phyloP scores from a whole-genome alignment of 2,329 filamentous ascomycete species.

The Cytospora chrysosperma region DNA sequence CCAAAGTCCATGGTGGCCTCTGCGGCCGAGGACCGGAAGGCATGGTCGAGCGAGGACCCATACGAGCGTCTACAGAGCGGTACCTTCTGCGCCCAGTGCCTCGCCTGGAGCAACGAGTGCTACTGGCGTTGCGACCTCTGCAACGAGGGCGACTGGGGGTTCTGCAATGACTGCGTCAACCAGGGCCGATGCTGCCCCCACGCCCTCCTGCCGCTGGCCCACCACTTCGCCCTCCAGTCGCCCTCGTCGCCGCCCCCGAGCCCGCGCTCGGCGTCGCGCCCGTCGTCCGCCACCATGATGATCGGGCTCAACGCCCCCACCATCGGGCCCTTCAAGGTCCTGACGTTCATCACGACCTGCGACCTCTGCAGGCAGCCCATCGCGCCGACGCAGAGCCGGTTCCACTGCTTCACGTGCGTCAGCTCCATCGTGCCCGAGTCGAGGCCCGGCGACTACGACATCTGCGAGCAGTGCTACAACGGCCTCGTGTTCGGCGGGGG shows the following conservation, averaged over 20 bases:
- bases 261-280: constrained; percentile 42
- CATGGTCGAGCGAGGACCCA: constrained; percentile 67
- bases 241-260: constrained; percentile 38
- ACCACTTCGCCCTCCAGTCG: constrained; percentile 42
- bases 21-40: constrained; percentile 55
- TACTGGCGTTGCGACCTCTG: constrained; percentile 88
- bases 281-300: constrained; percentile 48
- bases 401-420: constrained; percentile 77
- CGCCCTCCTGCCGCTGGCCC: constrained; percentile 72
- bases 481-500: constrained; percentile 61
- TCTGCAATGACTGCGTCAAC: constrained; percentile 85
- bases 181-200: constrained; percentile 80
- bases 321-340: constrained; percentile 60
- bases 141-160: constrained; percentile 90
- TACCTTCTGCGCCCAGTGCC: constrained; percentile 79
- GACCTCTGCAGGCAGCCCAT: constrained; percentile 76
- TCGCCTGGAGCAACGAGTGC: constrained; percentile 72
- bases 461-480: constrained; percentile 77
- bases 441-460: constrained; percentile 75
- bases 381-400: constrained; percentile 65
- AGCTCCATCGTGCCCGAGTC: constrained; percentile 47
- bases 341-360: constrained; percentile 74
- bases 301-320: constrained; percentile 46
- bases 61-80: constrained; percentile 69
- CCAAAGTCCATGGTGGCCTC: constrained; percentile 47